phyloP scores from a whole-genome alignment of 257 asterid species.

The Petrea volubilis region DNA sequence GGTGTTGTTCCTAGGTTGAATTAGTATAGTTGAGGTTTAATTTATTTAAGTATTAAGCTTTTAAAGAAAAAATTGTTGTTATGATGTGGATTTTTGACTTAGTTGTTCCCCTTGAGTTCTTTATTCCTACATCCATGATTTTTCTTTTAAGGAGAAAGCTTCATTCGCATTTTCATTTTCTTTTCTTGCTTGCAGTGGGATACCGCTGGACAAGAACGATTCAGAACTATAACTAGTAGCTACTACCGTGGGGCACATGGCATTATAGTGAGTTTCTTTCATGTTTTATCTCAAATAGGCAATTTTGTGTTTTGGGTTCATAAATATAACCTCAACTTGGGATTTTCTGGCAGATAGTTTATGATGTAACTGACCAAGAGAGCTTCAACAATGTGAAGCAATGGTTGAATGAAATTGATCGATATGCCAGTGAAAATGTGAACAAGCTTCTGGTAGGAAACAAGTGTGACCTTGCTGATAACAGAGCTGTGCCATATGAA shows the following conservation, averaged over 20 bases:
- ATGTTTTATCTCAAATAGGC: constrained; percentile 8
- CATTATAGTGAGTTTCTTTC: constrained; percentile 65
- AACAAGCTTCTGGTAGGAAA: constrained; percentile 90
- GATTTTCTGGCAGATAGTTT: constrained; percentile 60
- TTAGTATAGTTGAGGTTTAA: neutral
- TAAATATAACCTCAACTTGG: constrained; percentile 14
- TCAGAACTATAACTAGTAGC: constrained; percentile 93
- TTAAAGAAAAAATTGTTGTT: neutral
- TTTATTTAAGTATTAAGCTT: neutral
- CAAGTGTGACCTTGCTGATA: constrained; percentile 78
- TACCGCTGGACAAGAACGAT: constrained; percentile 97
- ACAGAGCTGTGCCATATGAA: constrained; percentile 78
- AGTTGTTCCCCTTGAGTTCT: neutral
- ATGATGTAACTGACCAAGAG: constrained; percentile 82
- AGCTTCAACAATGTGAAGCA: constrained; percentile 94
- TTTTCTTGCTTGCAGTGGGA: constrained; percentile 67
- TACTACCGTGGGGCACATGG: constrained; percentile 98
- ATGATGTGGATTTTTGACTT: neutral
- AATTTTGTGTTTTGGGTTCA: constrained; percentile 5
- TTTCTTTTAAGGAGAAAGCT: neutral
- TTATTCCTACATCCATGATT: neutral
- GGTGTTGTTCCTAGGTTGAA: neutral
- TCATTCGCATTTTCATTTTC: neutral
- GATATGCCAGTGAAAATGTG: constrained; percentile 86
- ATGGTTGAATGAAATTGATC: constrained; percentile 90